A percentile compares a stretch with the other conserved stretches of the same genome.
These are phyloP conservation scores for Aspergillus sp. DNA, from an alignment of 2,329 filamentous ascomycete genomes.

Conservation along the genomic window DNA sequence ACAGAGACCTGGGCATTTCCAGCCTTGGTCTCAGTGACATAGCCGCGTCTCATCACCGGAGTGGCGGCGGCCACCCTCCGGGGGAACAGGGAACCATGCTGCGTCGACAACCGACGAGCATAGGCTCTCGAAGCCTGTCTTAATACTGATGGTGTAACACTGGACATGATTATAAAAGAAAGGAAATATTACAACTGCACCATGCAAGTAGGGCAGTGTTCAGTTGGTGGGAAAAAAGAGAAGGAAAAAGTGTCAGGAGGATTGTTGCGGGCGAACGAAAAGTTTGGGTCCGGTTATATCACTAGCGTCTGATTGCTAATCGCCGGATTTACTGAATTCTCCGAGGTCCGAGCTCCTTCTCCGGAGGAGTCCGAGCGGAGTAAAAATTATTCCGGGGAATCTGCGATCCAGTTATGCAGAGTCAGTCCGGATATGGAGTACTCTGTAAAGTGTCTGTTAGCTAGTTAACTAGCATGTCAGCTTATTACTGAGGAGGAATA, in stretches of 20 bases:
- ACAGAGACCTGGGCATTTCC: conserved; percentile 64
- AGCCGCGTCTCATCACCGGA: conserved; percentile 50
- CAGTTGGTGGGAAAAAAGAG: conserved; percentile 12
- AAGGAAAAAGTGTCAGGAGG: conserved; percentile 7
- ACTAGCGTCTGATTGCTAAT: conserved; percentile 4
- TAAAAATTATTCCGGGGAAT: too few species aligned
- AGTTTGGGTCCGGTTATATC: conserved; percentile 22
- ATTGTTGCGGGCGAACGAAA: conserved; percentile 15
- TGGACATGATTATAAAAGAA: conserved; percentile 48
- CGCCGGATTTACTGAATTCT: background rate
- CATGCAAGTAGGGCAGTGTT: conserved; percentile 14
- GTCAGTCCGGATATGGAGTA: too few species aligned
- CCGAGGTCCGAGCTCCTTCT: too few species aligned
- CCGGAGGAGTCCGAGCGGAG: too few species aligned
- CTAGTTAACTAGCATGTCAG: too few species aligned
- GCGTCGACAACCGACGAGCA: conserved; percentile 42
- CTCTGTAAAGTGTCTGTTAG: too few species aligned
- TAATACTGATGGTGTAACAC: conserved; percentile 60
- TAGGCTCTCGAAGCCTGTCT: conserved; percentile 65
- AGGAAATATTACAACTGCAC: conserved; percentile 14
- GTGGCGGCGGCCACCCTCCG: conserved; percentile 33
- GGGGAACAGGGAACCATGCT: conserved; percentile 30
- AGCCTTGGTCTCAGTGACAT: conserved; percentile 77
- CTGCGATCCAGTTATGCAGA: too few species aligned
- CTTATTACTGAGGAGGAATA: too few species aligned